Percentiles rank a stretch among this genome's conserved stretches.
These are phyloP conservation scores for Heliamphora pulchella DNA, from an alignment of 179 eudicot genomes.

Conservation along the genomic window DNA sequence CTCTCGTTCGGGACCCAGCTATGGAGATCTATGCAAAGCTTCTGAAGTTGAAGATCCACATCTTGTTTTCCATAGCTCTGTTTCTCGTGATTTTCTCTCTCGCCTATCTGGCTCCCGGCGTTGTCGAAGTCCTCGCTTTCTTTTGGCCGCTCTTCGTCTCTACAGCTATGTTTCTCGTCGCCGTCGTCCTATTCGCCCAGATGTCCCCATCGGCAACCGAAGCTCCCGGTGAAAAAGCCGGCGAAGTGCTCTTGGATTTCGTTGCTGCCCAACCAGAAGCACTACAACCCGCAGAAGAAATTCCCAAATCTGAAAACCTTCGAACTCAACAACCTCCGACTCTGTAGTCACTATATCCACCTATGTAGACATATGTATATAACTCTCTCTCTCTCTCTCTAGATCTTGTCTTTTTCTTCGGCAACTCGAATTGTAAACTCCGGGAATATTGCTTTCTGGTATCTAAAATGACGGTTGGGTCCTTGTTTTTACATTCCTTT, in stretches of 20 bases:
- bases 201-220: constrained; percentile 43
- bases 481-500: not conserved
- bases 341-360: no score
- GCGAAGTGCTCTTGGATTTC: constrained; percentile 52
- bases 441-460: not conserved
- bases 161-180: constrained; percentile 57
- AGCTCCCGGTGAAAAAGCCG: constrained; percentile 48
- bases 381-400: not conserved
- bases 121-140: constrained; percentile 40
- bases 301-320: not conserved
- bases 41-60: constrained; percentile 38
- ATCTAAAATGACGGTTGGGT: not conserved
- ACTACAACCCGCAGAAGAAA: not conserved
- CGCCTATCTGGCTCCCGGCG: constrained; percentile 35
- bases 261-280: constrained; percentile 45
- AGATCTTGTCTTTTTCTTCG: not conserved
- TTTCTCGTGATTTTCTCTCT: constrained; percentile 16
- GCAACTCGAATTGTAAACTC: not conserved
- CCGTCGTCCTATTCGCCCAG: constrained; percentile 44
- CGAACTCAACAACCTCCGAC: no score
- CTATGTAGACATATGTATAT: no score
- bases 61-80: constrained; percentile 27
- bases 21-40: constrained; percentile 51
- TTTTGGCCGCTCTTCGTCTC: constrained; percentile 66
- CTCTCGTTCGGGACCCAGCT: constrained; percentile 9